Evolutionary conservation across 2,329 filamentous ascomycete species (phyloP).

Genomic region (Aspergillus neoniger): DNA sequence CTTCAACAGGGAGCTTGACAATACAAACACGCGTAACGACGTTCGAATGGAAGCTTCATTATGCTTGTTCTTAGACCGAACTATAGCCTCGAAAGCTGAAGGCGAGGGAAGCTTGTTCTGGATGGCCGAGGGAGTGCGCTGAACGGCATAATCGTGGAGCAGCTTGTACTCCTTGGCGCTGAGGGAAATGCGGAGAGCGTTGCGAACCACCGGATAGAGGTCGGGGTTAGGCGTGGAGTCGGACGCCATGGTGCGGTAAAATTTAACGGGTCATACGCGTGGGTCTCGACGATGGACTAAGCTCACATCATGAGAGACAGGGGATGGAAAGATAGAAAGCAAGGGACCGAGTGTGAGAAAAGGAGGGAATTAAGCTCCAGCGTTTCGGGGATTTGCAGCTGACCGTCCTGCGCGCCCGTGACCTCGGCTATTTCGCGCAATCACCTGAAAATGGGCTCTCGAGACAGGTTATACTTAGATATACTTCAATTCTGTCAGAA

Average conservation of each 20-base stretch:
- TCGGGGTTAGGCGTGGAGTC: slow-evolving; percentile 20
- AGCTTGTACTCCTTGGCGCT: slow-evolving; percentile 84
- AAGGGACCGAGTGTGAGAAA: slow-evolving; percentile 1
- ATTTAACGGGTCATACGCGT: neutral
- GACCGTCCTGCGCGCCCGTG: slow-evolving; percentile 15
- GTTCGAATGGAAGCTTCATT: slow-evolving; percentile 71
- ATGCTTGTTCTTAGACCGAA: slow-evolving; percentile 61
- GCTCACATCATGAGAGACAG: slow-evolving; percentile 7
- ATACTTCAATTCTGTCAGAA: neutral
- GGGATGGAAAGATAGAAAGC: slow-evolving; percentile 1
- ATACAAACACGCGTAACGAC: slow-evolving; percentile 69
- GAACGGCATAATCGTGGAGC: slow-evolving; percentile 80
- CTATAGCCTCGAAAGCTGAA: slow-evolving; percentile 53
- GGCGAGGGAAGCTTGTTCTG: slow-evolving; percentile 56
- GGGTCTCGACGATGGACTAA: neutral
- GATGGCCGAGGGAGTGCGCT: slow-evolving; percentile 63
- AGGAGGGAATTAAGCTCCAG: neutral
- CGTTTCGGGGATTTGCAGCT: slow-evolving; percentile 6
- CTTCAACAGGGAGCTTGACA: slow-evolving; percentile 65
- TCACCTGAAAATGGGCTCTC: neutral
- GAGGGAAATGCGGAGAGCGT: slow-evolving; percentile 79
- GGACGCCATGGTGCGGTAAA: slow-evolving; percentile 27
- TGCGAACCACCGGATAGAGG: slow-evolving; percentile 74
- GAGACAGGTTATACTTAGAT: neutral
- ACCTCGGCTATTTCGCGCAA: slow-evolving; percentile 22